Evolutionary conservation across 2,329 filamentous ascomycete genomes (phyloP).

Genomic region (Colletotrichum falcatum): DNA sequence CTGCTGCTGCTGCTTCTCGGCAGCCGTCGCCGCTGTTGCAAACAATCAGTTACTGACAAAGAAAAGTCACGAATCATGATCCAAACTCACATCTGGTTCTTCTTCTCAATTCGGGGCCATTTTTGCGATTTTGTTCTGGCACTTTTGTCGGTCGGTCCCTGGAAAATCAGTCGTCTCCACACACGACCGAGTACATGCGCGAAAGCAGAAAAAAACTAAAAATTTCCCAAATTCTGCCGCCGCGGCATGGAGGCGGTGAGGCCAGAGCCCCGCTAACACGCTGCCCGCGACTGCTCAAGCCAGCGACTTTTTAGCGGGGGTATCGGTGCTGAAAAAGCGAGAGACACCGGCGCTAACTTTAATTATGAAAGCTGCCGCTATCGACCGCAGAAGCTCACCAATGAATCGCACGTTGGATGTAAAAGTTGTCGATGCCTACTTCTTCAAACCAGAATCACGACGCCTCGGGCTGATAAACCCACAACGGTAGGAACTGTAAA

Average conservation of each 20-base stretch:
- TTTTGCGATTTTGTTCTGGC: constrained; percentile 31
- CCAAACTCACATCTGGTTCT: constrained; percentile 48
- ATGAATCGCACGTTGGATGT: neutral
- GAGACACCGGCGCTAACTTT: constrained; percentile 19
- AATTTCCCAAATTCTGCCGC: constrained; percentile 43
- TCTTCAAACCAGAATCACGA: neutral
- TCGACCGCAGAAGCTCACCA: neutral
- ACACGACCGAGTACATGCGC: constrained; percentile 26
- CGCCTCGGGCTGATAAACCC: neutral
- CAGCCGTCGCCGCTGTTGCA: constrained; percentile 47
- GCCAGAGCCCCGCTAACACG: constrained; percentile 22
- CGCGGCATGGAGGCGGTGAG: constrained; percentile 35
- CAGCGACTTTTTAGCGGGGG: constrained; percentile 28
- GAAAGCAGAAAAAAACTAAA: constrained; percentile 47
- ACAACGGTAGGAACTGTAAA: neutral
- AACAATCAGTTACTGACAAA: neutral
- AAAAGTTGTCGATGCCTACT: neutral
- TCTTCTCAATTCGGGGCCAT: constrained; percentile 61
- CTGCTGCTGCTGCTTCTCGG: no score
- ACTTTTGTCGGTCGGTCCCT: constrained; percentile 21
- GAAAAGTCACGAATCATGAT: neutral
- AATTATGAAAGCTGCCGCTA: constrained; percentile 1
- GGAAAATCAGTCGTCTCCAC: constrained; percentile 18
- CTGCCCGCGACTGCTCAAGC: constrained; percentile 3
- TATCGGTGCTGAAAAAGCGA: constrained; percentile 8